These are phyloP conservation scores for Zangia roseola DNA, from an alignment of 768 basidiomycete genomes.

Conservation along the genomic window DNA sequence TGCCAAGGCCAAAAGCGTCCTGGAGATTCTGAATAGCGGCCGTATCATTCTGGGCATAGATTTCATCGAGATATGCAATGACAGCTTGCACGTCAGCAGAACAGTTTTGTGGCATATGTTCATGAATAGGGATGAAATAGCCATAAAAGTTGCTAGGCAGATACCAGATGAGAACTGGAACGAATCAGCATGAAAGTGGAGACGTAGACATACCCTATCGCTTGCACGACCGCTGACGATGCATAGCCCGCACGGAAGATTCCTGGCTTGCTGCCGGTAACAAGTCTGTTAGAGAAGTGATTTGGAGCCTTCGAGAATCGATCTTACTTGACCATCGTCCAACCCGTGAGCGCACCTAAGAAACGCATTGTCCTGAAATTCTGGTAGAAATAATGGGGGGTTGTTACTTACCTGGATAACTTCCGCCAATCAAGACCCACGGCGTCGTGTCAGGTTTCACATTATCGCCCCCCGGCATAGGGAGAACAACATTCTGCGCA, in stretches of 20 bases:
- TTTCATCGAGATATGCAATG: conserved; percentile 57
- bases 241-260: conserved; percentile 44
- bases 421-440: conserved; percentile 44
- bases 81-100: conserved; percentile 69
- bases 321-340: conserved; percentile 66
- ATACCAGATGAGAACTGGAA: background rate
- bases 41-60: conserved; percentile 45
- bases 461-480: conserved; percentile 63
- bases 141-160: conserved; percentile 26
- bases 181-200: background rate
- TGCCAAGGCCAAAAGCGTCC: conserved; percentile 55
- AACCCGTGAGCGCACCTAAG: conserved; percentile 49
- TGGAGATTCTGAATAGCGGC: conserved; percentile 55
- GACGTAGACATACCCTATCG: conserved; percentile 39
- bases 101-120: conserved; percentile 70
- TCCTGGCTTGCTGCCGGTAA: conserved; percentile 35
- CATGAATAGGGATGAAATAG: conserved; percentile 71
- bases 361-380: background rate
- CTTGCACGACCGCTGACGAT: conserved; percentile 47
- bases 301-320: background rate
- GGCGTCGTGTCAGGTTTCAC: conserved; percentile 56
- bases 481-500: conserved; percentile 59
- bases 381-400: background rate
- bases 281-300: too few species aligned
- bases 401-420: conserved; percentile 34